Evolutionary conservation across 2,329 filamentous ascomycete genomes (phyloP), one percentile per base, ranked within the genome.

Genomic region (Colletotrichum lentis): DNA sequence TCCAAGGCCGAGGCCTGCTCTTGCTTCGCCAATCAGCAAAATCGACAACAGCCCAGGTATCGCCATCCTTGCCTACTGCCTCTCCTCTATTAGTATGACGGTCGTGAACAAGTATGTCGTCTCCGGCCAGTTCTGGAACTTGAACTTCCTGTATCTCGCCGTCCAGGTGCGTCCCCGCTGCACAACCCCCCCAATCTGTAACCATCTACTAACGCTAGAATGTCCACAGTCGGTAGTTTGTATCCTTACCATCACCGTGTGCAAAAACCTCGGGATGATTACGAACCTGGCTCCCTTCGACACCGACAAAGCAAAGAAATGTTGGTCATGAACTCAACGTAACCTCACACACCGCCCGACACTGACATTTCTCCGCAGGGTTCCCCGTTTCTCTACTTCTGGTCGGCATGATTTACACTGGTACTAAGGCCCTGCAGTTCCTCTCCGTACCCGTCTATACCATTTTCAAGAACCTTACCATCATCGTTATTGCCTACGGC

Each of bases 61-160:
- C 55, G 94, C 95, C 24, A 92, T 99, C 74, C 77, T 97, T 72
- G 89, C 92, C 56, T 99, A 99, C 84, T 99, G 96, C 80, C 84
- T 91, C 75, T 93, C 95, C 61, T 97, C 94, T n/a, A 99, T 99
- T 77, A 88, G 95, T 79, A 99, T 99, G 96, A 99, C 96, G 8
- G 92, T 97, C n/a, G 96, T 96, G 79, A 99, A 99, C 84, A 99
- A 99, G 85, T 99, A 96, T 79, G 94, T 97, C 71, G 88, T 99
- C 54, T 97, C 93, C 8, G 96, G 96, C 69, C 86, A 87, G 59
- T 88, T 91, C 73, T 99, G 96, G 88, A 99, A 99, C 81, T 82
- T 99, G 75, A 97, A 97, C 81, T 97, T 98, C 81, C 93, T 99
- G 81, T 91, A 97, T 74, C 88, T 99, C 69, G 91, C 89, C 70